Conservation (phyloP, 2,329 filamentous ascomycete genomes). For the Cytospora chrysosperma region DNA sequence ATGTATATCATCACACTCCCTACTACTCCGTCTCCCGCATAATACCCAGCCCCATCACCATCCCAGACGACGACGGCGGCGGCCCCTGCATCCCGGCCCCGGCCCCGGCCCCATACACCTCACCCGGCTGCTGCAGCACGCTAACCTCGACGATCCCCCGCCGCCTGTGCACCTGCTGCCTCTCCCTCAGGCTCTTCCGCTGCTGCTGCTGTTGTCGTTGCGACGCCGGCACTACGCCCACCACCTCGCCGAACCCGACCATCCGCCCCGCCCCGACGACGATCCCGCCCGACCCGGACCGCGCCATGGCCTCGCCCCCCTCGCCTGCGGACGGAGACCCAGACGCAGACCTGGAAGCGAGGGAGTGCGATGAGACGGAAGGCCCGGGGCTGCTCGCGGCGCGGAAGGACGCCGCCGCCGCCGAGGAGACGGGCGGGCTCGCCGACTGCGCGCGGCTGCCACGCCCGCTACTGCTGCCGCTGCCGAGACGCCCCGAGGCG, state of each 20-base stretch:
- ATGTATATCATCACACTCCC: too few species aligned
- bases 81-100: too few species aligned
- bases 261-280: constrained; percentile 28
- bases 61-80: neutral
- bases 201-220: neutral
- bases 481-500: constrained; percentile 8
- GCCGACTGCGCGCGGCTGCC: constrained; percentile 15
- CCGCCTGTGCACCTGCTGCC: neutral
- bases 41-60: constrained; percentile 17
- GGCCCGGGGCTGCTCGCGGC: neutral
- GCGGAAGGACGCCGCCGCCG: neutral
- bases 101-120: too few species aligned
- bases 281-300: constrained; percentile 28
- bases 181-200: neutral
- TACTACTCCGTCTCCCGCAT: constrained; percentile 3
- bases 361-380: neutral
- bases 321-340: too few species aligned
- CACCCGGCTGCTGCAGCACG: too few species aligned
- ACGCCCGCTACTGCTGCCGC: neutral
- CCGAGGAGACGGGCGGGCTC: neutral
- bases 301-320: constrained; percentile 28
- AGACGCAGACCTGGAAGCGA: too few species aligned
- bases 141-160: neutral
- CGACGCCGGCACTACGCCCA: neutral
- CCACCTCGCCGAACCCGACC: constrained; percentile 29